Evolutionary conservation across 331 rosid species (phyloP).

Genomic region (Stylosanthes scabra): DNA sequence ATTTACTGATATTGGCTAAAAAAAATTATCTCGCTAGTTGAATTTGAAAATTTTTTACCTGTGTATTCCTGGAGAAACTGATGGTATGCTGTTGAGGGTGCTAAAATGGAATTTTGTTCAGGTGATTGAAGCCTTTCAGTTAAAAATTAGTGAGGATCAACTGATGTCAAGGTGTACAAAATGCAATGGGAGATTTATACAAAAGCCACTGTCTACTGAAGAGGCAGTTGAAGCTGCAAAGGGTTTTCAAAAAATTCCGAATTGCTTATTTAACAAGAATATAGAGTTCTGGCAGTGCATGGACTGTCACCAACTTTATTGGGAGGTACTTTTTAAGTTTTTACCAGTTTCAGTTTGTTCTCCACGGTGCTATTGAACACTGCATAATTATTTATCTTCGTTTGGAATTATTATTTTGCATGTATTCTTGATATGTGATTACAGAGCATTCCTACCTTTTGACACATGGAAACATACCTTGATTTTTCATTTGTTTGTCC

Average conservation of each 20-base stretch:
- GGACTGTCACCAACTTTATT: constrained; percentile 87
- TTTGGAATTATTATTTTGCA: too few species aligned
- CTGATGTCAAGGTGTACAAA: constrained; percentile 90
- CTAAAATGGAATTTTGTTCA: constrained; percentile 46
- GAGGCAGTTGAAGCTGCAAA: constrained; percentile 87
- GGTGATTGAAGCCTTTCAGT: constrained; percentile 77
- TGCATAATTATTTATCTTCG: constrained; percentile 20
- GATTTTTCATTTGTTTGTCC: too few species aligned
- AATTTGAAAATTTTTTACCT: too few species aligned
- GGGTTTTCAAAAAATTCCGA: constrained; percentile 85
- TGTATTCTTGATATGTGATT: too few species aligned
- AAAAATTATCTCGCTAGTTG: too few species aligned
- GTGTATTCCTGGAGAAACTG: constrained; percentile 27
- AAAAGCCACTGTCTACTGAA: constrained; percentile 77
- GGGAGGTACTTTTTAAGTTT: constrained; percentile 72
- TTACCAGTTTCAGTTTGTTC: constrained; percentile 24
- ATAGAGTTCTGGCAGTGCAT: constrained; percentile 89
- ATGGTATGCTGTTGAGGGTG: constrained; percentile 5
- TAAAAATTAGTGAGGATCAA: constrained; percentile 71
- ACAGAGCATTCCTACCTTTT: too few species aligned
- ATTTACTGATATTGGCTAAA: too few species aligned
- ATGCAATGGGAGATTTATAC: constrained; percentile 90
- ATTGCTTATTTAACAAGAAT: constrained; percentile 80
- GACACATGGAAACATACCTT: too few species aligned
- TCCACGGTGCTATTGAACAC: constrained; percentile 10